Base-by-base conservation (phyloP, 768 basidiomycete species). In the Coprinopsis strossmayeri region DNA sequence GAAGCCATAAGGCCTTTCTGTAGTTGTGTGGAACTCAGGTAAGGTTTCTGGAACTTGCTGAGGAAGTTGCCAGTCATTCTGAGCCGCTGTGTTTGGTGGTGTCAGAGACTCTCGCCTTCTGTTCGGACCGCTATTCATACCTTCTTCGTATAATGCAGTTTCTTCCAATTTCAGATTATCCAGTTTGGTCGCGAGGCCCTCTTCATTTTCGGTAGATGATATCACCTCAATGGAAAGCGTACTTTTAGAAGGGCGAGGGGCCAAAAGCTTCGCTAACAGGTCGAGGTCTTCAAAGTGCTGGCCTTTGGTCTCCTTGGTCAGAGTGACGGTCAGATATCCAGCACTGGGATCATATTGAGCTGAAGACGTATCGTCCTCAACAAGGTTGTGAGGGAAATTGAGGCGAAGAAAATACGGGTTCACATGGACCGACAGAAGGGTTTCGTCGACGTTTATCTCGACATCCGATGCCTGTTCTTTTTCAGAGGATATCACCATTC, bases 381-480 rank as follows among this genome's bases (percentile, higher is more conserved):
- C 55, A 21, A 85, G 61, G 0, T 77, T 62, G 55, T 85, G 76
- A 24, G 84, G 71, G 61, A 93, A 90, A 57, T 82, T 80, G 53
- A 93, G 72, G 1, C 88, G 82, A 46, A 92, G 72, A 57, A 86
- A 92, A 60, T 91, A 93, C 1, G 90, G 90, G 50, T 86, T 87
- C 61, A 91, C 77, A 57, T 91, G 81, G 34, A 90, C 67, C 17
- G 79, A 81, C 61, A 91, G 72, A 41, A 84, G 64, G 23, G 77
- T 77, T 46, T 78, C 78, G 58, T 88, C 84, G 48, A 89, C 79
- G 54, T 84, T 72, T 43, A 90, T 82, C 62, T 91, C 90, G 26
- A 82, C 78, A 54, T 91, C 90, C 34, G 83, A 78, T 10, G 90
- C 87, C 89, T 91, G 76, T 32, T 23, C 63, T 71, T 68, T 57